Conservation (phyloP, 2,329 filamentous ascomycete genomes). For the Exophiala dermatitidis region DNA sequence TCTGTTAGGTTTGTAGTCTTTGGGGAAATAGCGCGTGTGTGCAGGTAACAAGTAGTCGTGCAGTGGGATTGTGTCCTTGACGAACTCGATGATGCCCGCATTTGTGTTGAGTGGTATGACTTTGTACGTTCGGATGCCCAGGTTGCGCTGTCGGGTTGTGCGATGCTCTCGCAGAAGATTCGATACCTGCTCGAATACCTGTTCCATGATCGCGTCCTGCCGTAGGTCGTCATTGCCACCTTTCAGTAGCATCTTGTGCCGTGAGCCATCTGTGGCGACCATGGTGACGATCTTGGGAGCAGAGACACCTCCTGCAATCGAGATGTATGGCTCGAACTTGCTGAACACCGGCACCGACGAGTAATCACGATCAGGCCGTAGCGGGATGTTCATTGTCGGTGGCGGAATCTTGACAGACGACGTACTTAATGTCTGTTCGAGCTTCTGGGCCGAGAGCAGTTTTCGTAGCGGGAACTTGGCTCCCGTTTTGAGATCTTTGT, state of each 20-base stretch:
- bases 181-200: slow-evolving; percentile 95
- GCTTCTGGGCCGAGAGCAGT: slow-evolving; percentile 53
- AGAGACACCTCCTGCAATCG: slow-evolving; percentile 82
- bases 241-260: slow-evolving; percentile 88
- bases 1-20: slow-evolving; percentile 65
- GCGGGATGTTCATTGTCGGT: slow-evolving; percentile 75
- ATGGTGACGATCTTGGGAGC: slow-evolving; percentile 89
- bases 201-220: slow-evolving; percentile 98
- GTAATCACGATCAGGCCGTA: slow-evolving; percentile 69
- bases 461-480: slow-evolving; percentile 58
- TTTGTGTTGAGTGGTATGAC: slow-evolving; percentile 79
- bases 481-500: slow-evolving; percentile 59
- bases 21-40: slow-evolving; percentile 78
- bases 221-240: slow-evolving; percentile 92
- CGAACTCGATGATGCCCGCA: slow-evolving; percentile 94
- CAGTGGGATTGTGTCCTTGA: slow-evolving; percentile 83
- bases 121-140: slow-evolving; percentile 94
- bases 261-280: slow-evolving; percentile 65
- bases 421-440: slow-evolving; percentile 52
- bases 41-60: slow-evolving; percentile 89
- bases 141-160: slow-evolving; percentile 74
- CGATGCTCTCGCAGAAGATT: slow-evolving; percentile 80
- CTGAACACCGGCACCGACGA: slow-evolving; percentile 64
- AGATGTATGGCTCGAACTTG: slow-evolving; percentile 66
- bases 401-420: slow-evolving; percentile 68